Evolutionary conservation across 768 basidiomycete genomes (phyloP).

Genomic region (Kwoniella europaea): DNA sequence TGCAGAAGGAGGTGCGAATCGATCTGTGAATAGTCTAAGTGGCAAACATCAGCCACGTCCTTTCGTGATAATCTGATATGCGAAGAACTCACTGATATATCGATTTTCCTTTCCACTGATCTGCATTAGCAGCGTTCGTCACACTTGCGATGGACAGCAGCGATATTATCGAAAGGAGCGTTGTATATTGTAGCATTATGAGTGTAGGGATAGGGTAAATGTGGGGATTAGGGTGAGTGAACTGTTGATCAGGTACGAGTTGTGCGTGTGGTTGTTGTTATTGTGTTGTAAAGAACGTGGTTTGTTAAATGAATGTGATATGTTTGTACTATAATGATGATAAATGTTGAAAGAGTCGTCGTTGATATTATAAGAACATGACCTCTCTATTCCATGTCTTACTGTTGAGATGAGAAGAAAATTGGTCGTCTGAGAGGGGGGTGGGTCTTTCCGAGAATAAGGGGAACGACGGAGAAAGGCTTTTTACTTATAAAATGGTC

Average conservation of each 20-base stretch:
- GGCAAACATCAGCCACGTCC: background rate
- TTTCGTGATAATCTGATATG: background rate
- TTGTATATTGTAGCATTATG: constrained; percentile 20
- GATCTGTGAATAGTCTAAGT: constrained; percentile 68
- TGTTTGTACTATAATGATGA: background rate
- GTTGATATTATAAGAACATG: background rate
- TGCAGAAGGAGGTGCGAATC: constrained; percentile 72
- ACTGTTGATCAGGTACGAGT: background rate
- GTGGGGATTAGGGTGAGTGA: too few relatives aligned
- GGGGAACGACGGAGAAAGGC: background rate
- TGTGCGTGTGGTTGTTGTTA: background rate
- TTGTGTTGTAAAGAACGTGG: constrained; percentile 10
- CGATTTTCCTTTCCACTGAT: constrained; percentile 67
- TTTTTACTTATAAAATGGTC: background rate
- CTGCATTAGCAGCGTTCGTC: constrained; percentile 36
- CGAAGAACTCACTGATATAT: constrained; percentile 70
- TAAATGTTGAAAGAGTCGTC: background rate
- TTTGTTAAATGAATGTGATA: constrained; percentile 1
- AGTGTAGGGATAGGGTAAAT: background rate
- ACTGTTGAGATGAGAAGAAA: background rate
- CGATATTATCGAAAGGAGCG: constrained; percentile 20
- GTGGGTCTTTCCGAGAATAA: background rate
- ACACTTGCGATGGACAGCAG: constrained; percentile 20
- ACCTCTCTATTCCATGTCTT: background rate
- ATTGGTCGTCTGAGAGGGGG: background rate